These are phyloP conservation scores for Astrephomene gubernaculifera DNA, from an alignment of 139 green algal genomes.

Conservation along the genomic window DNA sequence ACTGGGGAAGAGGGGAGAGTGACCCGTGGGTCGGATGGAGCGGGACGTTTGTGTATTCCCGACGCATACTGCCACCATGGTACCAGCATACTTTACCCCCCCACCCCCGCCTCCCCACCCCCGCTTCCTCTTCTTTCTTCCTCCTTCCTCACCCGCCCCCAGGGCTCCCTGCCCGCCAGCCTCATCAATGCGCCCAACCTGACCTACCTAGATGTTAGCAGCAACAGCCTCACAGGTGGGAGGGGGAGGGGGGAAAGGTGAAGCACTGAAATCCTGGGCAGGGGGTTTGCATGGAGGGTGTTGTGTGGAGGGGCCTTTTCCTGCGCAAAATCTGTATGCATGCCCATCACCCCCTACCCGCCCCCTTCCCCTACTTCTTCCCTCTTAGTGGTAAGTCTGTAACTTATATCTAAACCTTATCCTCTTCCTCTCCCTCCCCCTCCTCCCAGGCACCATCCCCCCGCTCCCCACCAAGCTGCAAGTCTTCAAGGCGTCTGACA, in stretches of 20 bases:
- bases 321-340: too few relatives aligned
- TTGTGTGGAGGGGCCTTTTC: not conserved
- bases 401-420: not conserved
- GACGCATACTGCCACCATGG: too few relatives aligned
- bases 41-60: too few relatives aligned
- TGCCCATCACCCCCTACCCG: not conserved
- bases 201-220: slow-evolving; percentile 40
- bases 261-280: too few relatives aligned
- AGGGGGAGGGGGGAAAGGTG: not conserved
- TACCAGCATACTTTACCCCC: too few relatives aligned
- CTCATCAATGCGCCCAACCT: slow-evolving; percentile 34
- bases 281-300: not conserved
- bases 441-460: slow-evolving; percentile 1
- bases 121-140: not conserved
- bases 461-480: not conserved
- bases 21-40: too few relatives aligned
- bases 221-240: slow-evolving; percentile 53
- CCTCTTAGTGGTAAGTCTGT: too few relatives aligned
- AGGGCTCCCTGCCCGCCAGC: not conserved
- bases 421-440: not conserved
- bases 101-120: too few relatives aligned
- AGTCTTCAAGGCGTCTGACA: slow-evolving; percentile 30
- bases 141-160: not conserved
- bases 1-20: too few relatives aligned
- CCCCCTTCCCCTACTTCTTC: not conserved